These are phyloP conservation scores for Penicillium atrosanguineum DNA, from an alignment of 495 filamentous ascomycete species.

Conservation along the genomic window DNA sequence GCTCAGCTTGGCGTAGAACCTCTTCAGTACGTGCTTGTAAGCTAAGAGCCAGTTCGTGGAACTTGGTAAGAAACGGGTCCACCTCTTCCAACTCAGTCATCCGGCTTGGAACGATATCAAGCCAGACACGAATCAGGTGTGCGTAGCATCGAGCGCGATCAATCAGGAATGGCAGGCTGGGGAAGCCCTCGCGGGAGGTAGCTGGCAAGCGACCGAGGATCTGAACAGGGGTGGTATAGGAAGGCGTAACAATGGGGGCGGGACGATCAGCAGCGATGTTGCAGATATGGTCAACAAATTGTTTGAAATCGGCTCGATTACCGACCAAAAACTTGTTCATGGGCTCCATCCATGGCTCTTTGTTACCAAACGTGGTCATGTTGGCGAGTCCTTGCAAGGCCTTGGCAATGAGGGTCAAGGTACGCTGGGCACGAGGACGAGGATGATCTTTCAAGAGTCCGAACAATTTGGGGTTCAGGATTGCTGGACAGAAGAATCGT, in stretches of 20 bases:
- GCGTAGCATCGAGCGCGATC: slow-evolving; percentile 88
- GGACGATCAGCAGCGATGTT: slow-evolving; percentile 70
- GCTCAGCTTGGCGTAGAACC: slow-evolving; percentile 69
- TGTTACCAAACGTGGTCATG: slow-evolving; percentile 87
- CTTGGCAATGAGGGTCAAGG: slow-evolving; percentile 91
- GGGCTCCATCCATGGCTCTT: slow-evolving; percentile 98
- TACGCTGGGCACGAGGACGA: slow-evolving; percentile 79
- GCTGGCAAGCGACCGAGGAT: slow-evolving; percentile 82
- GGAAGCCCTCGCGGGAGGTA: slow-evolving; percentile 88
- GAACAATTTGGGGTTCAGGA: slow-evolving; percentile 95
- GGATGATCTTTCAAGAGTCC: slow-evolving; percentile 90
- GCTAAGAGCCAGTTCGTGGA: slow-evolving; percentile 71
- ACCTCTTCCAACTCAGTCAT: slow-evolving; percentile 38
- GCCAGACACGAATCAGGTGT: slow-evolving; percentile 84
- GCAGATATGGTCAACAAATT: slow-evolving; percentile 84
- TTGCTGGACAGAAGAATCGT: slow-evolving; percentile 93
- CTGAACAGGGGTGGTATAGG: slow-evolving; percentile 89
- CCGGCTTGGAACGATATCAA: slow-evolving; percentile 53
- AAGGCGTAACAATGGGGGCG: slow-evolving; percentile 67
- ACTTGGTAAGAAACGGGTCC: slow-evolving; percentile 48
- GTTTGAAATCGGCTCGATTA: slow-evolving; percentile 66
- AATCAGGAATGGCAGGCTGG: slow-evolving; percentile 89
- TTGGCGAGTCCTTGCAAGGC: slow-evolving; percentile 94
- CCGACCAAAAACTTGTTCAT: slow-evolving; percentile 72
- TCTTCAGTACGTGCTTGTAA: slow-evolving; percentile 71